Evolutionary conservation across 371 early-diverging fungal genomes (phyloP).

Genomic region (Mortierella sp.): DNA sequence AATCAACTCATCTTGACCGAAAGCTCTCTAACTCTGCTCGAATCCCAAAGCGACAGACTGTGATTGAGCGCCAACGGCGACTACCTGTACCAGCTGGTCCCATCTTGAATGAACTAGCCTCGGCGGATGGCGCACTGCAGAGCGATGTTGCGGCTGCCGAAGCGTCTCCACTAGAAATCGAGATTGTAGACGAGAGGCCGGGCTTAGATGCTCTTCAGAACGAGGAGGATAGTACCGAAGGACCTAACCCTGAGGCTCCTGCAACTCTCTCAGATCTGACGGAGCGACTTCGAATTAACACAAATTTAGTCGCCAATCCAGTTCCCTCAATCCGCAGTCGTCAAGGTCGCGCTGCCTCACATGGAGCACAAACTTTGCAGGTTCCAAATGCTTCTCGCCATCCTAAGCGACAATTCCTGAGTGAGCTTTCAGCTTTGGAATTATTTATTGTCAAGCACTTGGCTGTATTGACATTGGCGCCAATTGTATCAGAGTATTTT

Average conservation of each 20-base stretch:
- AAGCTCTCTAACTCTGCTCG: constrained; percentile 71
- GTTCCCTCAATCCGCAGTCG: constrained; percentile 18
- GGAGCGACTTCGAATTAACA: constrained; percentile 36
- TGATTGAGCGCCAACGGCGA: constrained; percentile 65
- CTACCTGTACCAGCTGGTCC: constrained; percentile 12
- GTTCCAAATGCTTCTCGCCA: constrained; percentile 14
- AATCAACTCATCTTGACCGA: constrained; percentile 69
- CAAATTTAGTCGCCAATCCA: constrained; percentile 6
- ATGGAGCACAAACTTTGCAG: constrained; percentile 22
- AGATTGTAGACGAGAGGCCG: constrained; percentile 65
- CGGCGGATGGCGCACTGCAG: not conserved
- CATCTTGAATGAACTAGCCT: constrained; percentile 9
- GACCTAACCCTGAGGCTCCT: constrained; percentile 38
- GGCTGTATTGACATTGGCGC: constrained; percentile 84
- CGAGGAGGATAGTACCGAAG: constrained; percentile 46
- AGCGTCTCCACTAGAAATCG: constrained; percentile 36
- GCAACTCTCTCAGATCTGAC: constrained; percentile 43
- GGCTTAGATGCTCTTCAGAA: constrained; percentile 86
- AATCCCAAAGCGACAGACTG: constrained; percentile 68
- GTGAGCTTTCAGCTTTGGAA: constrained; percentile 88
- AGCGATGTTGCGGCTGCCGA: constrained; percentile 60
- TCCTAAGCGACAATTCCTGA: constrained; percentile 72
- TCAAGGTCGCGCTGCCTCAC: constrained; percentile 10
- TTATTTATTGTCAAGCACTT: constrained; percentile 88
- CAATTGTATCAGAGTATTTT: constrained; percentile 77